Conservation (phyloP, 495 filamentous ascomycete genomes). For the Achaetomiella virescens region DNA sequence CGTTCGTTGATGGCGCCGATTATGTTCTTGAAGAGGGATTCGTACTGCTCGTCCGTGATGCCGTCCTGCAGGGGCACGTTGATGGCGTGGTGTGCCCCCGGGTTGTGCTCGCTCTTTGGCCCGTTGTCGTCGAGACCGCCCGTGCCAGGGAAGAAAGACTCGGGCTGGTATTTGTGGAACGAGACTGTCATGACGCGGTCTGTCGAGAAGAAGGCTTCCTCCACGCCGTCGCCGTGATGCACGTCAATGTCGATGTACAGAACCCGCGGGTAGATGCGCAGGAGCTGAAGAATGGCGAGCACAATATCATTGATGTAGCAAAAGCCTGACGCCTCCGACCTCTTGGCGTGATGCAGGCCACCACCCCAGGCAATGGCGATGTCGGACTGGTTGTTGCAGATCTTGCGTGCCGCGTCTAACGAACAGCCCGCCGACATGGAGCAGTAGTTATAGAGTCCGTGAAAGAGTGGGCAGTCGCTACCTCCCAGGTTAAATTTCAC, state of each 20-base stretch:
- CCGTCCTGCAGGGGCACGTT: conserved; percentile 95
- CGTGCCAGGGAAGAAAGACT: conserved; percentile 94
- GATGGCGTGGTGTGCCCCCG: conserved; percentile 88
- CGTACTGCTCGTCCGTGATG: conserved; percentile 90
- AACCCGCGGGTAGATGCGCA: conserved; percentile 87
- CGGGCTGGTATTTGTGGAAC: conserved; percentile 89
- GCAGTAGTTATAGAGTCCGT: conserved; percentile 91
- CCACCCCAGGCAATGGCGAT: conserved; percentile 98
- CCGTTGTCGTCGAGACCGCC: conserved; percentile 91
- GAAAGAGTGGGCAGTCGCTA: conserved; percentile 93
- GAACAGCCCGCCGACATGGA: conserved; percentile 87
- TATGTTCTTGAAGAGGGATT: conserved; percentile 73
- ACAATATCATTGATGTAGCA: conserved; percentile 99
- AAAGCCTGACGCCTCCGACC: conserved; percentile 93
- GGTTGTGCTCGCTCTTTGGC: conserved; percentile 72
- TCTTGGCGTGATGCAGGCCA: conserved; percentile 94
- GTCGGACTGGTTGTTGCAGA: conserved; percentile 77
- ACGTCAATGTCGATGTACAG: conserved; percentile 99
- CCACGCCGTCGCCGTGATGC: conserved; percentile 95
- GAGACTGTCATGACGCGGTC: conserved; percentile 98
- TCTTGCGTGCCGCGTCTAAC: conserved; percentile 83
- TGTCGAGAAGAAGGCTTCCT: conserved; percentile 96
- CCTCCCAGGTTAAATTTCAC: conserved; percentile 74
- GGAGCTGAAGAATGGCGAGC: conserved; percentile 89
- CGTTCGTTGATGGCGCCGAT: conserved; percentile 66